These are phyloP conservation scores for Penicillium silybi DNA, from an alignment of 495 filamentous ascomycete species.

Conservation along the genomic window DNA sequence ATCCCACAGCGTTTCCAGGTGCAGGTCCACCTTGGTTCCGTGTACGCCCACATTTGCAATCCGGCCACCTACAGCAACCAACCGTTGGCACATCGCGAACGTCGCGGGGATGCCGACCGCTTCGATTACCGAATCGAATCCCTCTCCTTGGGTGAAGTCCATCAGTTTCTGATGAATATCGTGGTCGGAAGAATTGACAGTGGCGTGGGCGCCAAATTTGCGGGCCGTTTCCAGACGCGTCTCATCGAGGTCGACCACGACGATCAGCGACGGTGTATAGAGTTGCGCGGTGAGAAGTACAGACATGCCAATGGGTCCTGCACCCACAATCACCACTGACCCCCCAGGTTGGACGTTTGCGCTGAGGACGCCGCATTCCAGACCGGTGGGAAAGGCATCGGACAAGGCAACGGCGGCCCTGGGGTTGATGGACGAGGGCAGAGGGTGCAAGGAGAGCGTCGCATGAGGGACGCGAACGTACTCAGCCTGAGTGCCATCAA, in stretches of 20 bases:
- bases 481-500: conserved; percentile 50
- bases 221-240: conserved; percentile 40
- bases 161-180: conserved; percentile 30
- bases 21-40: conserved; percentile 38
- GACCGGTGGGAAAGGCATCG: conserved; percentile 48
- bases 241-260: conserved; percentile 43
- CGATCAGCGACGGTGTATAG: conserved; percentile 39
- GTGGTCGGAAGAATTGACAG: conserved; percentile 23
- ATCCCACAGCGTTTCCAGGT: conserved; percentile 39
- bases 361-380: conserved; percentile 47
- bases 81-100: conserved; percentile 42
- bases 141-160: conserved; percentile 38
- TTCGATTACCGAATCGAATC: conserved; percentile 53
- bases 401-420: conserved; percentile 38
- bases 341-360: conserved; percentile 38
- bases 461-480: conserved; percentile 47
- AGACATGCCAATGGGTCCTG: conserved; percentile 50
- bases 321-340: conserved; percentile 48
- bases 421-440: conserved; percentile 34
- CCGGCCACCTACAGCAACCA: conserved; percentile 46
- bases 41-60: conserved; percentile 55
- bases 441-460: conserved; percentile 34
- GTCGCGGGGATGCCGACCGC: conserved; percentile 48
- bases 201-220: conserved; percentile 41
- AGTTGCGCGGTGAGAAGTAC: conserved; percentile 43